phyloP scores from a whole-genome alignment of 441 rosid species.

The Gossypium armourianum region DNA sequence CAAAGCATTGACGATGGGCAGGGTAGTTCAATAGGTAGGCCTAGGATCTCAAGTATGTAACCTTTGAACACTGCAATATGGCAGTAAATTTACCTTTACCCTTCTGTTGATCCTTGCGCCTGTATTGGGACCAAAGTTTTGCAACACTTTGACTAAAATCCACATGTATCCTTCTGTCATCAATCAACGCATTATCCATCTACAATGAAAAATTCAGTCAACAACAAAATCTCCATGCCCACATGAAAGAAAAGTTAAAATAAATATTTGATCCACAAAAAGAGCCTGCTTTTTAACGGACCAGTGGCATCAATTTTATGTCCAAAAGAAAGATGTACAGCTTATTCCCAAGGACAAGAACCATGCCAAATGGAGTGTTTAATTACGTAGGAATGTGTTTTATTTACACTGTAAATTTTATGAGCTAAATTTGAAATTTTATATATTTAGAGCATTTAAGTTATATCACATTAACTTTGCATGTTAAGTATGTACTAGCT shows the following conservation, averaged over 20 bases:
- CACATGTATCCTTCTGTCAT: constrained; percentile 86
- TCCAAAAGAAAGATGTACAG: background rate
- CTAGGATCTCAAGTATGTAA: background rate
- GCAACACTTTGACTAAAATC: constrained; percentile 96
- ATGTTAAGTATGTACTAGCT: background rate
- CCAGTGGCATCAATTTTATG: background rate
- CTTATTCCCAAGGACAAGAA: background rate
- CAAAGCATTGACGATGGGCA: background rate
- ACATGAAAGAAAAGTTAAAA: background rate
- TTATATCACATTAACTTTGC: background rate
- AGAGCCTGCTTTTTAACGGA: background rate
- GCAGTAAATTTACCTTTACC: constrained; percentile 37
- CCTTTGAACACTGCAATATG: background rate
- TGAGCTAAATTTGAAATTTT: background rate
- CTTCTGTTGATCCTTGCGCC: constrained; percentile 43
- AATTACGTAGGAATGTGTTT: background rate
- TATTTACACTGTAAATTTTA: background rate
- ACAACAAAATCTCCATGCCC: constrained; percentile 6
- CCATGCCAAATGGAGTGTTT: background rate
- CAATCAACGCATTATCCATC: constrained; percentile 94
- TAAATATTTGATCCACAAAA: background rate
- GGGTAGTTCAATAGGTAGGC: background rate
- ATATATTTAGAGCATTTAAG: background rate
- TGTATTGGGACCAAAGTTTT: constrained; percentile 70
- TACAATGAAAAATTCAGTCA: constrained; percentile 24